Base-by-base conservation (phyloP, 345 rosid genomes). In the Iberis pinnata region DNA sequence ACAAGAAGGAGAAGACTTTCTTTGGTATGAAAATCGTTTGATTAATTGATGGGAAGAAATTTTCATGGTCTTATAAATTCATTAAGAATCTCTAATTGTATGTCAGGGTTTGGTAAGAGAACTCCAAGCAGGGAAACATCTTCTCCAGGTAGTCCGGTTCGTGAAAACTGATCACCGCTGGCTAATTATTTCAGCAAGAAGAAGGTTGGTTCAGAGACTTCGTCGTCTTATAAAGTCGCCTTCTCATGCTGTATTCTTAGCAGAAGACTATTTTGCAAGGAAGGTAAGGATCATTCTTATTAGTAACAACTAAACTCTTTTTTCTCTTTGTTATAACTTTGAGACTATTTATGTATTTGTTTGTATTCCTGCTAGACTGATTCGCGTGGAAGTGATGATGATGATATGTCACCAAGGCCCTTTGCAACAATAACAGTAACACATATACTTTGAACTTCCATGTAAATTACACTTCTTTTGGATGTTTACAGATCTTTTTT, bases 81-180 rank as follows among this genome's bases (percentile, higher is more conserved):
- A n/a, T n/a, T n/a, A 64, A 39, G 56, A 54, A 53, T 55, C 18
- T 37, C 9, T 29, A 3, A 5, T 29, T 29, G 33, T 29, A 9
- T 29, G 5, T 7, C 51, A 65, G 70, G 70, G 10, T 58, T 65
- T 58, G 70, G 63, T 65, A 57, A 35, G 64, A 55, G 49, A 56
- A 64, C 56, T 39, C 69, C 68, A 19, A 47, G 55, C 36, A 63
- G 55, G 13, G 68, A 64, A 12, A 47, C n/a, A n/a, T n/a, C 62
- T 39, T 43, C 69, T 31, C 45, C 59, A 19, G 22, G 33, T 25
- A 65, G 64, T 51, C 70, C 70, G 0, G 58, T 41, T 57, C 58
- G 18, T 42, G 64, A 64, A 49, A 65, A 44, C 49, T 58, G 54
- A 65, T 65, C 70, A 4, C 70, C 70, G 43, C 64, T 57, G 13